Percentiles rank a stretch among this genome's conserved stretches.
Evolutionary conservation across 331 rosid species (phyloP).

Genomic region (Phaseolus coccineus): DNA sequence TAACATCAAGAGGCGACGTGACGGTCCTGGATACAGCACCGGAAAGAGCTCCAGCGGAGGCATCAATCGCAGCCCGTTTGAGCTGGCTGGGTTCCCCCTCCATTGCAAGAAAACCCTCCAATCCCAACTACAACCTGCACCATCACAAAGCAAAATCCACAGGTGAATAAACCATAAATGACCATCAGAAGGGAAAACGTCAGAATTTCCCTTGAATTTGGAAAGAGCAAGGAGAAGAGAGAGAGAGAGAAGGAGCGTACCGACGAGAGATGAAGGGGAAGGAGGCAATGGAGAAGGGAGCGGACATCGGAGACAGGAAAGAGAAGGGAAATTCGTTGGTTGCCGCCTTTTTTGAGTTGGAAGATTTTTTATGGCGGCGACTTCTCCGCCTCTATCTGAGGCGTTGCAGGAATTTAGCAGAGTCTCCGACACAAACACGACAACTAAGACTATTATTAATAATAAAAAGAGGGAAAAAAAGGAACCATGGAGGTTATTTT

Average conservation of each 20-base stretch:
- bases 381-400: slow-evolving; percentile 2
- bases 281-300: slow-evolving; percentile 38
- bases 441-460: background rate
- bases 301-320: slow-evolving; percentile 40
- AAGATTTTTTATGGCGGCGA: slow-evolving; percentile 19
- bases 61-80: slow-evolving; percentile 68
- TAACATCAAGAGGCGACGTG: slow-evolving; percentile 97
- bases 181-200: background rate
- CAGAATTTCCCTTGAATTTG: slow-evolving; percentile 39
- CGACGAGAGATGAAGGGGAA: slow-evolving; percentile 39
- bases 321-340: background rate
- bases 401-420: slow-evolving; percentile 39
- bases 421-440: background rate
- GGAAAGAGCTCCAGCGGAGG: slow-evolving; percentile 84
- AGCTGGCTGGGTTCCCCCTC: slow-evolving; percentile 78
- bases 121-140: slow-evolving; percentile 49
- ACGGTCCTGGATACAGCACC: slow-evolving; percentile 86
- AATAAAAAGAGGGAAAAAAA: background rate
- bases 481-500: background rate
- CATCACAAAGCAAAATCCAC: slow-evolving; percentile 26
- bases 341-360: slow-evolving; percentile 46
- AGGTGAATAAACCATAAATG: background rate
- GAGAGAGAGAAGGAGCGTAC: background rate
- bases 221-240: no score
- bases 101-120: slow-evolving; percentile 57